Conservation (phyloP, 2,329 filamentous ascomycete species). For the Pseudocercospora cruenta region DNA sequence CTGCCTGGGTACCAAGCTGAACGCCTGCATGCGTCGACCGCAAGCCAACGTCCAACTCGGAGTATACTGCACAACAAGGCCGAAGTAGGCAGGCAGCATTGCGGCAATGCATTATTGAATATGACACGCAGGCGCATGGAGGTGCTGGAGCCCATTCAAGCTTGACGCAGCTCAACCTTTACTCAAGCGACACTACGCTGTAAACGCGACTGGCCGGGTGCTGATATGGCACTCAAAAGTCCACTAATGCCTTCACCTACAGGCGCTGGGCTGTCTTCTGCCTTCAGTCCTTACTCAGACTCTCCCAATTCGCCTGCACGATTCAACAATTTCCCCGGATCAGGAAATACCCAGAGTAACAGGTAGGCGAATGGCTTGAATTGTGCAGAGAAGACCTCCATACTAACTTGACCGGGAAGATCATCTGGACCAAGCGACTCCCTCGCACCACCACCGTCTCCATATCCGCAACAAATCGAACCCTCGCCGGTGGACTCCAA, state of each 20-base stretch:
- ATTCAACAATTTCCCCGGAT: conserved; percentile 45
- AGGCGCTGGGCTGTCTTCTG: conserved; percentile 45
- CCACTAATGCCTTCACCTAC: conserved; percentile 52
- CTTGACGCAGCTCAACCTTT: conserved; percentile 10
- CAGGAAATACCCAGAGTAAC: conserved; percentile 36
- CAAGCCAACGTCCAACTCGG: not conserved
- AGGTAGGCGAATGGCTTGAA: conserved; percentile 41
- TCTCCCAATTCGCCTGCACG: conserved; percentile 54
- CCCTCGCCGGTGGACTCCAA: conserved; percentile 85
- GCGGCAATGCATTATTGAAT: conserved; percentile 9
- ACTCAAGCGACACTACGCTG: not conserved
- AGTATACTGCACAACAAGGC: conserved; percentile 3
- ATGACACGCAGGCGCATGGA: conserved; percentile 5
- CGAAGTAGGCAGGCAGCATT: conserved; percentile 13
- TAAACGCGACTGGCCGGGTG: not conserved
- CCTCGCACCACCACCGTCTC: conserved; percentile 52
- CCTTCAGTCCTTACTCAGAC: conserved; percentile 56
- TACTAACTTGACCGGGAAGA: conserved; percentile 33
- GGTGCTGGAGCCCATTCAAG: not conserved
- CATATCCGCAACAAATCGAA: conserved; percentile 68
- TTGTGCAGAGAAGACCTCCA: not conserved
- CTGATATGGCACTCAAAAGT: conserved; percentile 37
- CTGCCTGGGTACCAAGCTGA: conserved; percentile 8
- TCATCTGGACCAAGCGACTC: conserved; percentile 52
- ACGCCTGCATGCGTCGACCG: conserved; percentile 13